Percentiles rank a stretch among this genome's conserved stretches.
Evolutionary conservation across 768 basidiomycete genomes (phyloP).

Genomic region (Tylopilus plumbeoviolaceoides): DNA sequence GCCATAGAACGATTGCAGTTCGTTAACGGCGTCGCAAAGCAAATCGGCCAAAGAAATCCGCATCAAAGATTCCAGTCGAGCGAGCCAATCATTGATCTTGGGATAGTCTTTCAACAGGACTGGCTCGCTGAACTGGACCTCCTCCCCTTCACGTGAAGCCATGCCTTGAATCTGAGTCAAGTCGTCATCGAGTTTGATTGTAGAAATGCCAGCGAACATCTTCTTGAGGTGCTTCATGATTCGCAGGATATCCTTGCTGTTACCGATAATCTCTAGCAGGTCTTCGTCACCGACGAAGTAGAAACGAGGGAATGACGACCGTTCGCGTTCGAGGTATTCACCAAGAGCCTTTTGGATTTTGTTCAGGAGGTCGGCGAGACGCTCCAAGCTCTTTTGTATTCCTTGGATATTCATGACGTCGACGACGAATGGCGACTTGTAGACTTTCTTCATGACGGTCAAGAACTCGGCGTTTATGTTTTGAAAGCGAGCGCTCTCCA

Average conservation of each 20-base stretch:
- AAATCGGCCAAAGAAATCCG: conserved; percentile 80
- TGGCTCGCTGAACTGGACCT: conserved; percentile 78
- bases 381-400: conserved; percentile 96
- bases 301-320: conserved; percentile 97
- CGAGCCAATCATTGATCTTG: conserved; percentile 99
- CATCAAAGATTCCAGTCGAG: conserved; percentile 91
- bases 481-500: conserved; percentile 95
- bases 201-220: conserved; percentile 99
- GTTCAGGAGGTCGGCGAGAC: conserved; percentile 90
- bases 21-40: conserved; percentile 73
- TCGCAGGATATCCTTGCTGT: conserved; percentile 96
- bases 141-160: conserved; percentile 94
- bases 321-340: conserved; percentile 97
- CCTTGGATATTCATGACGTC: conserved; percentile 96
- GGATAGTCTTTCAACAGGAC: conserved; percentile 90
- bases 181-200: conserved; percentile 83
- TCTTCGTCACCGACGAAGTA: conserved; percentile 99
- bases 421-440: conserved; percentile 96
- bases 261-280: conserved; percentile 96
- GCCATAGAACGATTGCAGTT: conserved; percentile 79
- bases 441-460: conserved; percentile 98
- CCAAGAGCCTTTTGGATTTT: conserved; percentile 99
- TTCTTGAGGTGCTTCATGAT: conserved; percentile 99
- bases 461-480: conserved; percentile 99
- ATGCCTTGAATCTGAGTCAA: conserved; percentile 87